Evolutionary conservation across 2,329 filamentous ascomycete species (phyloP).

Genomic region (Alternaria metachromatica): DNA sequence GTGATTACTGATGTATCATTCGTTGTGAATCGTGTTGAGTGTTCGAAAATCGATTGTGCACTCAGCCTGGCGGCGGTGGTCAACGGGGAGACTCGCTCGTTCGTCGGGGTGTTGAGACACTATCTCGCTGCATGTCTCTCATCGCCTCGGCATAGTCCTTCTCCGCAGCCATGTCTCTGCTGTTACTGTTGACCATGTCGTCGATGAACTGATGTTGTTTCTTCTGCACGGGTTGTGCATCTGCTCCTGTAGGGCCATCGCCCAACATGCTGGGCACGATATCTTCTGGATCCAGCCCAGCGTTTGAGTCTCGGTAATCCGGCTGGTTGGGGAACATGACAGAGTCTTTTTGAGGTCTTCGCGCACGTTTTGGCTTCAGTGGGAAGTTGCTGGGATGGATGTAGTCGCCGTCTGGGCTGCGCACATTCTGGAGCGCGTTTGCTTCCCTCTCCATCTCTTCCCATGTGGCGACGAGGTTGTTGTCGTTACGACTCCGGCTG

Average conservation of each 20-base stretch:
- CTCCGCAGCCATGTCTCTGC: constrained; percentile 29
- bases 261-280: constrained; percentile 39
- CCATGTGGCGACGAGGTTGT: constrained; percentile 42
- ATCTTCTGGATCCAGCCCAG: constrained; percentile 35
- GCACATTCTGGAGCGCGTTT: constrained; percentile 28
- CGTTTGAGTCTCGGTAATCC: constrained; percentile 16
- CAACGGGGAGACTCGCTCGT: constrained; percentile 5
- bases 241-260: constrained; percentile 22
- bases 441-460: constrained; percentile 43
- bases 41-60: neutral
- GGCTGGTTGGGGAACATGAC: constrained; percentile 29
- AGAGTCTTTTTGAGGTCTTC: constrained; percentile 34
- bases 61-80: constrained; percentile 5
- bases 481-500: constrained; percentile 38
- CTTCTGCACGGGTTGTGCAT: constrained; percentile 20
- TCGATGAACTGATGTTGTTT: constrained; percentile 29
- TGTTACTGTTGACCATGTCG: constrained; percentile 20
- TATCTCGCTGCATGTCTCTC: constrained; percentile 34
- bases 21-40: neutral
- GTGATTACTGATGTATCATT: neutral
- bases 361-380: constrained; percentile 27
- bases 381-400: constrained; percentile 39
- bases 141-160: constrained; percentile 39
- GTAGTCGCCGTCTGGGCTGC: constrained; percentile 42
- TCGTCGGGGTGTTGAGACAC: constrained; percentile 7